Evolutionary conservation across 352 stramenopile genomes (phyloP), one percentile per base, ranked within the genome.

Genomic region (Aphanomyces euteiches): DNA sequence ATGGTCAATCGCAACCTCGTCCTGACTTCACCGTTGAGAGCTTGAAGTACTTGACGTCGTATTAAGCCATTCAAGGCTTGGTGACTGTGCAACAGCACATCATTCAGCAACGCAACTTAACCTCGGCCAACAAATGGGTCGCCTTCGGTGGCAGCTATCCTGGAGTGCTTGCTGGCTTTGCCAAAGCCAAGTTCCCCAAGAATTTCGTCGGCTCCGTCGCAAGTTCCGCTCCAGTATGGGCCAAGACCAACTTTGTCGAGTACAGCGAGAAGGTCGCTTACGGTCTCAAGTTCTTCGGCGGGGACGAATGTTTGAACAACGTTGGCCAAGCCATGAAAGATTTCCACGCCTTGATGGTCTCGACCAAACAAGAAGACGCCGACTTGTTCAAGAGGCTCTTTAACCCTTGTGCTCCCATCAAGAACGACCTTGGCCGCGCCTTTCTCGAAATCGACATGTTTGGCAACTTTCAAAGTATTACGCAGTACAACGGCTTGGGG

Each of bases 101-200:
- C 37, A 54, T 41, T 34, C 41, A 67, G 12, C 53, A 12, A 17
- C 60, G 60, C 60, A 68, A 68, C 47, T 21, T 68, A 2, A 87
- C 76, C 78, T 58, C 60, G 13, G 36, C 56, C 19, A 67, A 71
- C 45, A 73, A 83, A 63, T 95, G 83, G 82, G 77, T 96, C 65
- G 79, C 83, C 0, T 78, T 95, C 54, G 88, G 89, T 53, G 87
- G 89, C 0, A 94, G 85, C 13, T 96, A 96, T 66, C 84, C 88
- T 7, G 89, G 89, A 36, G 85, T 85, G 3, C 74, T 95, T 17
- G 79, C 85, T 0, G 82, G 83, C 17, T 96, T 84, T 84, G 91
- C 89, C 72, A 85, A 72, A 43, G 21, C 40, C 10, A 28, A 5
- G 48, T 64, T 43, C 50, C 50, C 64, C 4, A 53, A 45, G 36